Base-by-base conservation (phyloP, 1,284 basidiomycete species). In the Rhizopogon hawkerae region DNA sequence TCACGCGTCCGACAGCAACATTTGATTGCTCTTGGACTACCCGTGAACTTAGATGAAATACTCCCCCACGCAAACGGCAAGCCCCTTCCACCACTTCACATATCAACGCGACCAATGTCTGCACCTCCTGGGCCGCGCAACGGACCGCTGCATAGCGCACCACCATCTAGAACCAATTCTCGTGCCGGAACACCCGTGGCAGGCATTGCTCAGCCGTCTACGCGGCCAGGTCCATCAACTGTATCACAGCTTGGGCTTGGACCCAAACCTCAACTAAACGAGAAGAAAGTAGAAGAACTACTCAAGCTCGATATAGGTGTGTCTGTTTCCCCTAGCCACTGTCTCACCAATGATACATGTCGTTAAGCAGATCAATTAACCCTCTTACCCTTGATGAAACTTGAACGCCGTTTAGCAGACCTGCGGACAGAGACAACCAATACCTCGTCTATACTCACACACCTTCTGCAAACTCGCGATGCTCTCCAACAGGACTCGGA, bases 1-100 rank as follows among this genome's bases (percentile, higher is more conserved):
- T 93, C 91, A 45, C 79, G 87, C 39, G 90, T 90, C 59, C 79
- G 92, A 49, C 74, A 91, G 44, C 89, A 92, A 60, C 90, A 95
- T 58, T 75, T 96, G 37, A 92, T 94, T 54, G 72, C 89, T 10
- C 79, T 96, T 35, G 92, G 93, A 33, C 84, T 96, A 43, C 92
- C 92, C 3, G 87, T 96, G 45, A 95, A 95, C 63, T 74, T 95
- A 4, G 92, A 96, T 63, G 92, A 96, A 70, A 82, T 93, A 14
- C 69, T 92, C 38, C 89, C 91, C 2, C 81, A 81, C 45, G 76
- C 81, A 21, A 79, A 77, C 51, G 75, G 81, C 23, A 85, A 83
- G 54, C 72, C 83, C 1, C 71, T 93, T 24, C 91, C 91, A 1
- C 78, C 83, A 5, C 71, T 94, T 24, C 81, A 89, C 54, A 89